Evolutionary conservation across 129 eudicot species (phyloP), one percentile per base, ranked within the genome.

Genomic region (Silybum marianum): DNA sequence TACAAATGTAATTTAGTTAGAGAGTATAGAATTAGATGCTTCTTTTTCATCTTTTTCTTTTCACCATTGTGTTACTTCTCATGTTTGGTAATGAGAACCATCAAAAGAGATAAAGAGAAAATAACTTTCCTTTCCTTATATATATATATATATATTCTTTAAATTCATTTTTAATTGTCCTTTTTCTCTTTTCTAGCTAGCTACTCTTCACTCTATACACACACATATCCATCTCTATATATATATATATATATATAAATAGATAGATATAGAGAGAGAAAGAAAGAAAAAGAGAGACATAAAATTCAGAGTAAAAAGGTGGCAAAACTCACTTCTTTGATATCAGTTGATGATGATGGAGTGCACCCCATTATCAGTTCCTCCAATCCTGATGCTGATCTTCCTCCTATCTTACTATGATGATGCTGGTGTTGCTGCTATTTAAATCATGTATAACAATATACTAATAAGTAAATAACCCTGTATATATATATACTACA

Each of bases 301-400:
- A 75, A 62, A 51, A 24, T 84, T 79, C 39, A 78, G 84, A 54
- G 89, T 81, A 82, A 90, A 86, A 90, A 90, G 81, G 82, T 77
- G 58, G 85, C 62, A 24, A 82, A 16, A 91, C 94, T 90, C 62
- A 90, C 92, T 86, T 86, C 82, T 83, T 90, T 90, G 69, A 84
- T 82, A 82, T 88, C 90, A 78, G 89, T 48, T 75, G 98, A 80
- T 36, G 81, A 75, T 84, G 87, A 86, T 71, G 97, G 89, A 51
- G 97, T 91, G 91, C 97, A 91, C n/a, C 93, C 98, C 98, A 90
- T 94, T 62, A 94, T 88, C 77, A 94, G 86, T 87, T 94, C 97
- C 81, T 92, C 98, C 90, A 94, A 85, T 84, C 97, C 98, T 77
- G 98, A 84, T 54, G 95, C 89, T 74, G 95, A 88, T 88, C 95